A percentile compares a stretch with the other conserved stretches of the same genome.
These are phyloP conservation scores for Zygnema circumcarinatum DNA, from an alignment of 139 green algal genomes.

Conservation along the genomic window DNA sequence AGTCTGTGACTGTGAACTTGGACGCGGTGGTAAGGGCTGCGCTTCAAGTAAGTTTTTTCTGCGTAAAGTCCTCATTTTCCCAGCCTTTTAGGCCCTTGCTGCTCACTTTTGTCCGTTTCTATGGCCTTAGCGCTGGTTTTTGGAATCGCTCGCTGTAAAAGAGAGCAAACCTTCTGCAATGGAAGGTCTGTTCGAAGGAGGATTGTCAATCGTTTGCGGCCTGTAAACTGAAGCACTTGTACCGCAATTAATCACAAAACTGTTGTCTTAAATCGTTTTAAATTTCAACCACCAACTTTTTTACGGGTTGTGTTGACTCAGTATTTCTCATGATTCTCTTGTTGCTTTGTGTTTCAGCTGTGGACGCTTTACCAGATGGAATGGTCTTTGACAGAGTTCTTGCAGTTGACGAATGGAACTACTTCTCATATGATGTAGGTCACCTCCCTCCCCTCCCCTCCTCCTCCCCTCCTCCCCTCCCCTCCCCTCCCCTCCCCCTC, in stretches of 20 bases:
- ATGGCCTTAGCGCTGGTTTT: neutral
- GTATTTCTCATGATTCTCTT: neutral
- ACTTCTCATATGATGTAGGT: neutral
- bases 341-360: neutral
- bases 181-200: neutral
- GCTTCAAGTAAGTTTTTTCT: neutral
- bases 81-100: neutral
- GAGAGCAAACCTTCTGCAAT: neutral
- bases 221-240: neutral
- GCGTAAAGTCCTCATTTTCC: neutral
- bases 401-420: neutral
- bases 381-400: neutral
- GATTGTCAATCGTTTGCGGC: neutral
- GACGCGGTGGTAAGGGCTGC: conserved; percentile 51
- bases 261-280: neutral
- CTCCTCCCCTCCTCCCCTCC: neutral
- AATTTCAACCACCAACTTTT: neutral
- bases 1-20: conserved; percentile 37
- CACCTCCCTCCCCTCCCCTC: neutral
- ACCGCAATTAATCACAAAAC: too few relatives aligned
- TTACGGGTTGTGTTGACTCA: neutral
- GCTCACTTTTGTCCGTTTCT: neutral
- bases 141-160: neutral
- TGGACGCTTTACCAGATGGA: neutral
- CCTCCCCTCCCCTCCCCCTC: neutral